phyloP scores from a whole-genome alignment of 139 green algal genomes.

The Coccomyxa sp. region DNA sequence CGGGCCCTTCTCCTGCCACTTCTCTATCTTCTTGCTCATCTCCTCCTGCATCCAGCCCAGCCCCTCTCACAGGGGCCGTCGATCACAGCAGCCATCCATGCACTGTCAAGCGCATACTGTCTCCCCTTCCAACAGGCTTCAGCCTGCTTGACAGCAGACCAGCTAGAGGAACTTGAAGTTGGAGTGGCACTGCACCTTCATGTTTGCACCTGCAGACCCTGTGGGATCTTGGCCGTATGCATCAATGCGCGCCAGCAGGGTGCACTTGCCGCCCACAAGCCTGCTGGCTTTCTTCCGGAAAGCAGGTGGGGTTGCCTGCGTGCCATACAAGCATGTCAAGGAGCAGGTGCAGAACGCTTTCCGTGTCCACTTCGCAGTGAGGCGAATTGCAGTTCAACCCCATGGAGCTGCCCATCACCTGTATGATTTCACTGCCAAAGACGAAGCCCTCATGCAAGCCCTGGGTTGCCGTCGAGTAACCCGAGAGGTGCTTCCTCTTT shows the following conservation, averaged over 20 bases:
- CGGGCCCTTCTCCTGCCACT: conserved; percentile 97
- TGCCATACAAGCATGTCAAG: too few species aligned
- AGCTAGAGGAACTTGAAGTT: too few species aligned
- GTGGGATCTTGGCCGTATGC: conserved; percentile 63
- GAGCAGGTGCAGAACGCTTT: too few species aligned
- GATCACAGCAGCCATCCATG: not conserved
- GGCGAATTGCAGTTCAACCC: too few species aligned
- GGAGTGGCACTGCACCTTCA: too few species aligned
- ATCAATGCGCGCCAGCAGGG: conserved; percentile 91
- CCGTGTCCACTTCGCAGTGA: too few species aligned
- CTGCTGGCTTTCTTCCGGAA: conserved; percentile 65
- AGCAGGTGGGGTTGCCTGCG: conserved; percentile 71
- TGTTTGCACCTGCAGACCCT: conserved; percentile 26
- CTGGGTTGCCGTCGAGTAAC: conserved; percentile 64
- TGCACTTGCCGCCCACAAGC: conserved; percentile 86
- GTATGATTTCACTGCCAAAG: conserved; percentile 51
- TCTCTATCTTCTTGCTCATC: conserved; percentile 92
- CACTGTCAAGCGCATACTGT: not conserved
- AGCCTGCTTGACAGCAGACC: not conserved
- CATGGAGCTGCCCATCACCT: too few species aligned
- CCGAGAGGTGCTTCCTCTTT: conserved; percentile 81
- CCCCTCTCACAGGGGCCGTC: not conserved
- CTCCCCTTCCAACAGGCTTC: not conserved
- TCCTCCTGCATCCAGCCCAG: conserved; percentile 63
- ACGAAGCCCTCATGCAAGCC: conserved; percentile 82